A percentile compares a stretch with the other conserved stretches of the same genome.
Conservation (phyloP, 129 eudicot species). For the Cynara cardunculus region DNA sequence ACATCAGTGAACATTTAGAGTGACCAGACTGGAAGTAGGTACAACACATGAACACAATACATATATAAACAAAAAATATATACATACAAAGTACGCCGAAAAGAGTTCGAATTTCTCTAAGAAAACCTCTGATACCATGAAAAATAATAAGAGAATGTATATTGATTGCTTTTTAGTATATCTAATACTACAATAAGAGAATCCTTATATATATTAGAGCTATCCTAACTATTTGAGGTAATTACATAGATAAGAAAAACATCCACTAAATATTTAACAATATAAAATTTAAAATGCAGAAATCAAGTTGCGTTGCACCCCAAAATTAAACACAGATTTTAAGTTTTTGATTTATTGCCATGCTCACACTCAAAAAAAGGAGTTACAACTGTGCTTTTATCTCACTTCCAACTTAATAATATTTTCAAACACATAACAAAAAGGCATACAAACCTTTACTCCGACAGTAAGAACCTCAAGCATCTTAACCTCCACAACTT, state of each 20-base stretch:
- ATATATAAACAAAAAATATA: background rate
- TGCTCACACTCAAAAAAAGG: background rate
- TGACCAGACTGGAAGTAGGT: background rate
- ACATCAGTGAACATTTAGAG: background rate
- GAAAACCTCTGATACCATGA: background rate
- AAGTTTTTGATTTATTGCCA: background rate
- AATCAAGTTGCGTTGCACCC: background rate
- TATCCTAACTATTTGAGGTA: background rate
- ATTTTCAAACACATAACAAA: background rate
- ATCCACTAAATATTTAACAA: background rate
- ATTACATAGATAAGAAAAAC: background rate
- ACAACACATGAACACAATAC: background rate
- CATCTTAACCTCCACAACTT: constrained; percentile 55
- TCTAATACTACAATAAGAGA: background rate
- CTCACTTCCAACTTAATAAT: background rate
- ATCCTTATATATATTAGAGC: background rate
- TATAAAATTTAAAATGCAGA: background rate
- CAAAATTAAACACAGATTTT: background rate
- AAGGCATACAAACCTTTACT: constrained; percentile 69
- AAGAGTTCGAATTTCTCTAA: background rate
- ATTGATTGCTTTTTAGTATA: background rate
- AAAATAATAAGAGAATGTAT: background rate
- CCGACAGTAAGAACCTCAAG: constrained; percentile 87
- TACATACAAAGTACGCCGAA: background rate
- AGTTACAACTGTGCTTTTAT: background rate